These are phyloP conservation scores for Candida suzukii DNA, from an alignment of 805 yeast species.

Conservation along the genomic window DNA sequence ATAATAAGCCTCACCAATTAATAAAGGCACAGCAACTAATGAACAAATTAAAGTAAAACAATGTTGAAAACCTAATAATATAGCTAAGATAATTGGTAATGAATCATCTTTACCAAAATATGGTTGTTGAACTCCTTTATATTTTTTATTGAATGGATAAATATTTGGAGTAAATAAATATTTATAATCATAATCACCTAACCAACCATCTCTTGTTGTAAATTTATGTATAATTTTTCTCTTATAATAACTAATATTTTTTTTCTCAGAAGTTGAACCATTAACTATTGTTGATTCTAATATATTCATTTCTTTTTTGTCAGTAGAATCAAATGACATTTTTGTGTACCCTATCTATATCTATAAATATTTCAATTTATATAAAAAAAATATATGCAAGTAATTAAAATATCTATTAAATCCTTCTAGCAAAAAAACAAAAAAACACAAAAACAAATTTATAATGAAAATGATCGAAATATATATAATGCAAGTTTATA, in stretches of 20 bases:
- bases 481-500: too few species aligned
- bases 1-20: conserved; percentile 54
- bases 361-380: too few species aligned
- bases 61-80: conserved; percentile 72
- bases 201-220: conserved; percentile 62
- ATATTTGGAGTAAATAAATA: conserved; percentile 66
- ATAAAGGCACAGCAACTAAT: conserved; percentile 67
- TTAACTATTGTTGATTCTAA: neutral
- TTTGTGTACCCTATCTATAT: too few species aligned
- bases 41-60: conserved; percentile 79
- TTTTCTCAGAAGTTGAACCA: neutral
- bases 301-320: neutral
- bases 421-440: too few species aligned
- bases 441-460: too few species aligned
- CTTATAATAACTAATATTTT: neutral
- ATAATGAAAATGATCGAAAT: too few species aligned
- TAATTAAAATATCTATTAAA: too few species aligned
- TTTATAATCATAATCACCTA: conserved; percentile 75
- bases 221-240: conserved; percentile 25
- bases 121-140: conserved; percentile 48
- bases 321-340: neutral
- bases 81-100: conserved; percentile 63
- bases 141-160: conserved; percentile 44
- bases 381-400: too few species aligned
- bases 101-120: conserved; percentile 66